A percentile compares a stretch with the other conserved stretches of the same genome.
These are phyloP conservation scores for Hirschfeldia incana DNA, from an alignment of 345 rosid genomes.

Conservation along the genomic window DNA sequence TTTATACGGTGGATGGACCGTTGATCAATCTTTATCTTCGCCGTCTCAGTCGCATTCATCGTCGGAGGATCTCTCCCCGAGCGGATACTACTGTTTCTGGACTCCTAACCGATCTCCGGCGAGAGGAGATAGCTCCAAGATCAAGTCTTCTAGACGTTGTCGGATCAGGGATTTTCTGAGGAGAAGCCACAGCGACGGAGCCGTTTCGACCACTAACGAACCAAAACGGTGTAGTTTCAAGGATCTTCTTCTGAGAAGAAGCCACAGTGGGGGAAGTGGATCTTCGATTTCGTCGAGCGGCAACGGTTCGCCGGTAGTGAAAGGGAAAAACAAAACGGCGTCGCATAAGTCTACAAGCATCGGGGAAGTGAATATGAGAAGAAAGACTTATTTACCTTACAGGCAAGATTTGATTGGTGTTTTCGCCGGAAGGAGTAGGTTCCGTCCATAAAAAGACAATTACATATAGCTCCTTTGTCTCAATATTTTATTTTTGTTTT, in stretches of 20 bases:
- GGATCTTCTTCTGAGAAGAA: slow-evolving; percentile 29
- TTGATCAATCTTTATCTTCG: slow-evolving; percentile 10
- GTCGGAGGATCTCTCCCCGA: neutral
- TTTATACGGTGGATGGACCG: slow-evolving; percentile 14
- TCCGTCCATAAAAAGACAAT: neutral
- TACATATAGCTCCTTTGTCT: neutral
- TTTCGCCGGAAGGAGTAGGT: slow-evolving; percentile 34
- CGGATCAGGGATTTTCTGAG: slow-evolving; percentile 23
- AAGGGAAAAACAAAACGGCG: slow-evolving; percentile 12
- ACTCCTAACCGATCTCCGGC: slow-evolving; percentile 29
- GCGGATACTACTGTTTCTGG: slow-evolving; percentile 29
- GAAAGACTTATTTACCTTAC: slow-evolving; percentile 38
- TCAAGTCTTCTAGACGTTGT: slow-evolving; percentile 15
- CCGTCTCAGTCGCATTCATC: slow-evolving; percentile 32
- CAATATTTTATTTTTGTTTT: neutral
- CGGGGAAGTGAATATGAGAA: slow-evolving; percentile 18
- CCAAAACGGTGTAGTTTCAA: slow-evolving; percentile 25
- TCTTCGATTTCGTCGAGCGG: neutral
- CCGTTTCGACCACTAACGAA: neutral
- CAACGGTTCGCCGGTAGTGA: neutral
- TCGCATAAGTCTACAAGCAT: neutral
- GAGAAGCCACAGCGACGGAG: slow-evolving; percentile 38
- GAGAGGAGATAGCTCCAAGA: slow-evolving; percentile 17
- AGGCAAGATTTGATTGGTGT: slow-evolving; percentile 39
- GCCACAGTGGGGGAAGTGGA: slow-evolving; percentile 4